Base-by-base conservation (phyloP, 495 filamentous ascomycete genomes). In the Neurospora sp. region DNA sequence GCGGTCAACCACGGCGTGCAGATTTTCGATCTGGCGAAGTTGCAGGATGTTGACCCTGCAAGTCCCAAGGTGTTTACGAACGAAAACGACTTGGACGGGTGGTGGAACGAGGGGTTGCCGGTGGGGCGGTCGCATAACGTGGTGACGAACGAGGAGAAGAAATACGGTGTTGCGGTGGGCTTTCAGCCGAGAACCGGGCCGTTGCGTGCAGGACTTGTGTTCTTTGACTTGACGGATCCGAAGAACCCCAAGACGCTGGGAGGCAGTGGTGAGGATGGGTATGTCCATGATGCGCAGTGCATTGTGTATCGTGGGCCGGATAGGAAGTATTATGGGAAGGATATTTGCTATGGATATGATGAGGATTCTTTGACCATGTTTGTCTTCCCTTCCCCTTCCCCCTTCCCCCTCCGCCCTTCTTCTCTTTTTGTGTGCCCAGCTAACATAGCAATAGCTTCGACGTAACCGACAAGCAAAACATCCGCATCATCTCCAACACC, bases 321-420 rank as follows among this genome's bases (percentile, higher is more conserved):
- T 75, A 77, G 73, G 35, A 79, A 81, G 71, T 89, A 85, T 72
- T 31, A 74, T 5, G 87, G 86, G 11, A 76, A 76, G 6, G 87
- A 89, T 71, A 85, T 89, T 75, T 89, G 87, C 78, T 89, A 87
- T 72, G 85, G 83, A 9, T 89, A 87, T 74, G 87, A 89, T 73
- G 81, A 83, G 73, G 81, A 83, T 40, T 81, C 80, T 3, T 61
- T 79, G 20, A 84, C 77, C 69, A 85, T 83, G 79, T 81, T 69
- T 53, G 79, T 72, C 9, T 6, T 22, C 6, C 12, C 2, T 31
- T 14, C 11, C n/a, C 3, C 1, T 20, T 20, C 44, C 16, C 44
- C 2, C 1, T 46, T 20, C 18, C 16, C 42, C 20, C 40, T 11
- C 16, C 6, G 12, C 41, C 41, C 12, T 16, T 16, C 40, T 5